Percentiles rank a stretch among this genome's conserved stretches.
phyloP scores from a whole-genome alignment of 805 yeast genomes.

The Kluyveromyces aestuarii region DNA sequence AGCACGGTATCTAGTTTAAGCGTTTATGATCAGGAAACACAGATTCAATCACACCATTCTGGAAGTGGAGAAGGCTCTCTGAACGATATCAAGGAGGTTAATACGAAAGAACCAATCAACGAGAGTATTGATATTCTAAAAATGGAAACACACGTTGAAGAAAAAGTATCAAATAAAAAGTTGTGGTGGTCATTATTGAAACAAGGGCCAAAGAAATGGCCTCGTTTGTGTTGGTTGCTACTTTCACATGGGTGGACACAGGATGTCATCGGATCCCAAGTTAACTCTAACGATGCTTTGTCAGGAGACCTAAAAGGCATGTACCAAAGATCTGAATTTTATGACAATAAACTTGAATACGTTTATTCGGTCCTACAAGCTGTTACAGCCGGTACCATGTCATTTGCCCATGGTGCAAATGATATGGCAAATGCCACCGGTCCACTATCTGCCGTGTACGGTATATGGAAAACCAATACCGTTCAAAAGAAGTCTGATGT shows the following conservation, averaged over 20 bases:
- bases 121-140: conserved; percentile 13
- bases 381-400: conserved; percentile 69
- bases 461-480: conserved; percentile 47
- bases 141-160: conserved; percentile 9
- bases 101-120: conserved; percentile 12
- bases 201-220: conserved; percentile 47
- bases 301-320: conserved; percentile 39
- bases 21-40: conserved; percentile 9
- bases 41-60: background rate
- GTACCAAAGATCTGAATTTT: conserved; percentile 53
- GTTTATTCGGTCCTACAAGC: conserved; percentile 61
- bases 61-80: conserved; percentile 4
- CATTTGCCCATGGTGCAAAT: conserved; percentile 76
- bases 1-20: conserved; percentile 7
- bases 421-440: conserved; percentile 75
- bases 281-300: conserved; percentile 30
- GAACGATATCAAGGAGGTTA: conserved; percentile 3
- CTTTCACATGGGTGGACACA: conserved; percentile 52
- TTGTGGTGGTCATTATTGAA: conserved; percentile 32
- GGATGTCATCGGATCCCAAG: conserved; percentile 50
- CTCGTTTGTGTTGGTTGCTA: conserved; percentile 38
- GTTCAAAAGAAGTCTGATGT: conserved; percentile 41
- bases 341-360: conserved; percentile 63
- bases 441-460: conserved; percentile 58
- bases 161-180: conserved; percentile 29